These are phyloP conservation scores for Elsinoe australis DNA, from an alignment of 2,329 filamentous ascomycete species.

Conservation along the genomic window DNA sequence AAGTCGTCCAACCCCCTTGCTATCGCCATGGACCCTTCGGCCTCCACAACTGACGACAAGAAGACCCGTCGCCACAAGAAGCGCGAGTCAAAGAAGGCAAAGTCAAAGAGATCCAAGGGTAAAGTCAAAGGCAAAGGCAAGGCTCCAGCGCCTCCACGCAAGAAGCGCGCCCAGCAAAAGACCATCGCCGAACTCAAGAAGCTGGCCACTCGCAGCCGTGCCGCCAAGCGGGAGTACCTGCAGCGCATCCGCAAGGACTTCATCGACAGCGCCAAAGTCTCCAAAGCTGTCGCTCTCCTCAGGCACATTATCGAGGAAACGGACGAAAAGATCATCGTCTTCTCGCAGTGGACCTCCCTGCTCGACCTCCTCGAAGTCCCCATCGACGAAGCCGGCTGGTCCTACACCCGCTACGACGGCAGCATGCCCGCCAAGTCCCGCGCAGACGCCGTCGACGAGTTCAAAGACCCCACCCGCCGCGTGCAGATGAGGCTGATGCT, in stretches of 20 bases:
- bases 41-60: not conserved
- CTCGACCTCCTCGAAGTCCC: constrained; percentile 71
- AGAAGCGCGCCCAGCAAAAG: constrained; percentile 31
- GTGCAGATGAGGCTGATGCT: constrained; percentile 56
- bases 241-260: constrained; percentile 59
- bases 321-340: constrained; percentile 70
- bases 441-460: constrained; percentile 59
- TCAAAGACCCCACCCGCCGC: constrained; percentile 53
- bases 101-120: too few species aligned
- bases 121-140: constrained; percentile 42
- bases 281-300: constrained; percentile 60
- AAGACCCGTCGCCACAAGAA: constrained; percentile 21
- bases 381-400: constrained; percentile 50
- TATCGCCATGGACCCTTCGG: not conserved
- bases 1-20: constrained; percentile 1
- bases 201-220: constrained; percentile 55
- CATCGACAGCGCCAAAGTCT: constrained; percentile 67
- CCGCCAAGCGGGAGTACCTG: constrained; percentile 62
- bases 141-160: constrained; percentile 31
- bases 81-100: constrained; percentile 29
- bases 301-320: constrained; percentile 36
- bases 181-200: constrained; percentile 60
- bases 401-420: constrained; percentile 67
- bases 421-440: constrained; percentile 61
- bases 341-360: constrained; percentile 73